Base-by-base conservation (phyloP, 2,329 filamentous ascomycete genomes). In the Microsporum audouinii region DNA sequence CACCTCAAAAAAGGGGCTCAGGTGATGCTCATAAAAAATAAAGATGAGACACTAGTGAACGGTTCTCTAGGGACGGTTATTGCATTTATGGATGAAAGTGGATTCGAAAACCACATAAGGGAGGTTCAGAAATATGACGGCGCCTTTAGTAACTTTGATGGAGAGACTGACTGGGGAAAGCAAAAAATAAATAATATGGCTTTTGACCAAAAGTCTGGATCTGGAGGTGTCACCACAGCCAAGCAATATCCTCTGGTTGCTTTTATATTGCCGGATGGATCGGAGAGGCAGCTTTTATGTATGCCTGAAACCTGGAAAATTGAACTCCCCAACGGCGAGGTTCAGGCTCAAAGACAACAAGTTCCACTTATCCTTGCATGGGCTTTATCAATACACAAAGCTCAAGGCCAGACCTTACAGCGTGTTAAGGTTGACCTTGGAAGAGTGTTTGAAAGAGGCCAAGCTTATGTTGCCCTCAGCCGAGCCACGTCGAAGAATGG, bases 11-110 rank as follows among this genome's bases (percentile, higher is more conserved):
- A 94, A 64, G 89, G 91, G 7, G 89, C 94, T 0, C 95, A 99
- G 71, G 95, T 99, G 51, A 99, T 99, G 94, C 79, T 99, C n/a
- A 96, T 99, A 79, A 99, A 99, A 74, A 99, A 99, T 68, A 87
- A 97, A 76, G 94, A 99, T 70, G 90, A 96, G 43, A 86, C 84
- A 0, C 81, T 99, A 0, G 94, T 97, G 66, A 99, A 99, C 70
- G 94, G 94, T 3, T 95, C 92, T 0, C 80, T 99, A 7, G 94
- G 94, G 29, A 91, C 88, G 63, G 88, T 99, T 3, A 81, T 87
- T 10, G 84, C 82, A 4, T 95, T 96, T 73, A 91, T 91, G 86
- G 84, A 80, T 59, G 83, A 87, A 65, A 76, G 78, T 49, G 82
- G 79, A 33, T 88, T 86, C 65, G 81, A 81, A 58, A 72, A 78